Evolutionary conservation across 1,284 basidiomycete genomes (phyloP).

Genomic region (Papiliotrema terrestris): DNA sequence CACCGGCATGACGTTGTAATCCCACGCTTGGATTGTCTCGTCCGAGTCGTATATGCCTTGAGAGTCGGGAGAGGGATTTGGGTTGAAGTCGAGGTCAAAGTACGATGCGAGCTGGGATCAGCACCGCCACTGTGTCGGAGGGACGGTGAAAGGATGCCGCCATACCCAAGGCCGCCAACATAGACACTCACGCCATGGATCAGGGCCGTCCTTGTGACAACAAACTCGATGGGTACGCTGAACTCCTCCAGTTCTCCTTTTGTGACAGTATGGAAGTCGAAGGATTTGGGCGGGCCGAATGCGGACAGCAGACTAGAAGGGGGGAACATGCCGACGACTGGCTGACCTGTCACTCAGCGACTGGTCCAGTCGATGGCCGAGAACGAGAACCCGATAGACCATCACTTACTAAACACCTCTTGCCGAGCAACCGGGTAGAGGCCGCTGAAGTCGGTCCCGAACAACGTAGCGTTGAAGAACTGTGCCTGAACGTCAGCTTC

Average conservation of each 20-base stretch:
- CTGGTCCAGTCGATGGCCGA: background rate
- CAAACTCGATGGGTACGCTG: constrained; percentile 41
- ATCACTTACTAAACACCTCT: constrained; percentile 41
- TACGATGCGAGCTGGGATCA: constrained; percentile 43
- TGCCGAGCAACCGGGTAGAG: constrained; percentile 38
- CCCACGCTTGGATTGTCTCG: constrained; percentile 22
- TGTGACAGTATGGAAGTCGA: constrained; percentile 48
- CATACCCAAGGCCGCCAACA: background rate
- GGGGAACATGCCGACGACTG: constrained; percentile 50
- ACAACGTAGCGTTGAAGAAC: constrained; percentile 49
- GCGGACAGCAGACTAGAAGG: constrained; percentile 40
- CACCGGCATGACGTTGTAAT: constrained; percentile 25
- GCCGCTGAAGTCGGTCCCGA: constrained; percentile 46
- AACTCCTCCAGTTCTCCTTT: constrained; percentile 46
- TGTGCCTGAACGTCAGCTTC: constrained; percentile 29
- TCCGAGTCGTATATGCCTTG: constrained; percentile 8
- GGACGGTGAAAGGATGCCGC: background rate
- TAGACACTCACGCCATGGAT: constrained; percentile 40
- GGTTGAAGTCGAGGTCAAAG: constrained; percentile 46
- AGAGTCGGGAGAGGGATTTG: constrained; percentile 8
- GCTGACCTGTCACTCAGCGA: constrained; percentile 32
- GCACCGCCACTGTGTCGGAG: background rate
- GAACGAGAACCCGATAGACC: background rate
- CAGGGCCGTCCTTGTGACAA: constrained; percentile 42
- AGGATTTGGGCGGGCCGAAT: constrained; percentile 36